Evolutionary conservation across 176 grass and related monocot species (phyloP).

Genomic region (Oryza australiensis): DNA sequence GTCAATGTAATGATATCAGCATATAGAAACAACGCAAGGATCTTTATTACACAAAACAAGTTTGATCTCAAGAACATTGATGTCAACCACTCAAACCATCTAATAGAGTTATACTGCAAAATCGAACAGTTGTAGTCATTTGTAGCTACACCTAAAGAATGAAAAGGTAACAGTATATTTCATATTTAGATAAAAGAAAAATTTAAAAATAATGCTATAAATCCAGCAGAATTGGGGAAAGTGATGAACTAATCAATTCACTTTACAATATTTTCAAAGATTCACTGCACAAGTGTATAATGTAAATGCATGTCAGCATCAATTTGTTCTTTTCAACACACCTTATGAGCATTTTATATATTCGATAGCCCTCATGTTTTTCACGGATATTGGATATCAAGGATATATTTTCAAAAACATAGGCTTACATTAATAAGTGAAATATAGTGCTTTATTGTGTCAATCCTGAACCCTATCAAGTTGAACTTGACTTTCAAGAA

Average conservation of each 20-base stretch:
- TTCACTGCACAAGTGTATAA: background rate
- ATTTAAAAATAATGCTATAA: background rate
- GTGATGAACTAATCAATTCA: background rate
- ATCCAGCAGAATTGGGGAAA: slow-evolving; percentile 2
- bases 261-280: background rate
- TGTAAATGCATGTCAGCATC: background rate
- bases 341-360: background rate
- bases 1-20: slow-evolving; percentile 42
- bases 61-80: background rate
- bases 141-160: background rate
- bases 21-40: slow-evolving; percentile 14
- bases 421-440: background rate
- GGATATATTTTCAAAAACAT: background rate
- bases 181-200: background rate
- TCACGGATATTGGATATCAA: background rate
- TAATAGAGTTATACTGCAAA: slow-evolving; percentile 11
- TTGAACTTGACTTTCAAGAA: slow-evolving; percentile 2
- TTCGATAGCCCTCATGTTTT: background rate
- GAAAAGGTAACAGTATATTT: background rate
- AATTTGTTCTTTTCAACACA: background rate
- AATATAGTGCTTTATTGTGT: slow-evolving; percentile 2
- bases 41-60: slow-evolving; percentile 33
- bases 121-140: background rate
- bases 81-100: slow-evolving; percentile 17
- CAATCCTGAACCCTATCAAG: background rate